These are phyloP conservation scores for Schwanniomyces vanrijiae DNA, from an alignment of 805 yeast species.

Conservation along the genomic window DNA sequence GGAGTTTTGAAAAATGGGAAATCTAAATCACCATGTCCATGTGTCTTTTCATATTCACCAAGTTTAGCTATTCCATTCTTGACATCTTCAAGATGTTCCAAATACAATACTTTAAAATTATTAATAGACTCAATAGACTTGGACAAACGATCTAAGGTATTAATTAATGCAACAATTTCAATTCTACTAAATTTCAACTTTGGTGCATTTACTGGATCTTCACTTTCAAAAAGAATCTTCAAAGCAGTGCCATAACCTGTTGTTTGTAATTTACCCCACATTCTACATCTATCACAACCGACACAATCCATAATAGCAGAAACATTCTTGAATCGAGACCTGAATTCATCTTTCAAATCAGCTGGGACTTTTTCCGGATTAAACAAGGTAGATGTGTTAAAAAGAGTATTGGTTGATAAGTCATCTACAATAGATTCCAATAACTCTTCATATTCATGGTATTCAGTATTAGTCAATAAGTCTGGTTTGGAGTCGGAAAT, in stretches of 20 bases:
- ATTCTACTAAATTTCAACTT: slow-evolving; percentile 66
- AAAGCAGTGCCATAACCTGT: slow-evolving; percentile 97
- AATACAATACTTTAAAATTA: slow-evolving; percentile 62
- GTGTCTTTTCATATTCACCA: slow-evolving; percentile 39
- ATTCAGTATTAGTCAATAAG: slow-evolving; percentile 48
- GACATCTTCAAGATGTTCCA: slow-evolving; percentile 40
- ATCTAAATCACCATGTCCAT: slow-evolving; percentile 26
- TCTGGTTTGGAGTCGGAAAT: slow-evolving; percentile 30
- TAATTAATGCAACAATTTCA: slow-evolving; percentile 86
- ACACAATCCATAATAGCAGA: slow-evolving; percentile 97
- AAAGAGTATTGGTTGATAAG: slow-evolving; percentile 42
- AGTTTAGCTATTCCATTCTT: slow-evolving; percentile 36
- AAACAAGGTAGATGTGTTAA: slow-evolving; percentile 48
- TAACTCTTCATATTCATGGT: slow-evolving; percentile 30
- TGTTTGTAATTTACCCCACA: slow-evolving; percentile 98
- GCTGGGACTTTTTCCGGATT: slow-evolving; percentile 45
- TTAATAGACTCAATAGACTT: slow-evolving; percentile 77
- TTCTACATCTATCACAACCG: slow-evolving; percentile 94
- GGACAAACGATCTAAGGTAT: slow-evolving; percentile 89
- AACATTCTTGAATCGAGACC: slow-evolving; percentile 82
- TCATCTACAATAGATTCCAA: slow-evolving; percentile 36
- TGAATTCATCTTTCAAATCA: slow-evolving; percentile 78
- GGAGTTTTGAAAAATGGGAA: slow-evolving; percentile 33
- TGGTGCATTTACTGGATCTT: slow-evolving; percentile 49
- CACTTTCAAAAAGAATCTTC: slow-evolving; percentile 81